Base-by-base conservation (phyloP, 352 stramenopile genomes). In the Globisporangium acanthophoron region DNA sequence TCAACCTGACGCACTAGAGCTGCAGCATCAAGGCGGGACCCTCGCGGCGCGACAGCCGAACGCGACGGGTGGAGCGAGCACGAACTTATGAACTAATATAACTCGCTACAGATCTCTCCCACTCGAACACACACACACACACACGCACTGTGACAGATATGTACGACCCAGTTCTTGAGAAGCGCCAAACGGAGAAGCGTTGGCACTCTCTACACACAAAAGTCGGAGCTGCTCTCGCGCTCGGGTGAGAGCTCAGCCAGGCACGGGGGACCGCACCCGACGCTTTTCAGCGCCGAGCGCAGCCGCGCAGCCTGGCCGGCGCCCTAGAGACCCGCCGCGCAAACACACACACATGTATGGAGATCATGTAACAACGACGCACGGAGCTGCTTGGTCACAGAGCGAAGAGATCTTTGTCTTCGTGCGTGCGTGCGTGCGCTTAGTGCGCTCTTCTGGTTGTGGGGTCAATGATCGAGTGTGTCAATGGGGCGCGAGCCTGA, bases 201-300 rank as follows among this genome's bases (percentile, higher is more conserved):
- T 74, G 71, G 65, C 72, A 62, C 76, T 80, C 80, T 90, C 80
- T 90, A 90, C 80, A 90, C 77, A 90, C 80, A 90, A 90, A 79
- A 62, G 65, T 70, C 74, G 47, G 47, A 53, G 58, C 67, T 74
- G 54, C 48, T 87, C 18, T 90, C 70, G 79, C 79, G 79, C 69
- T 62, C 60, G 46, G 65, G 56, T 51, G 63, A 58, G 24, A 51
- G 47, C 71, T 47, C 65, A 50, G 54, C 58, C 62, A 47, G 60
- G 63, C 58, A 64, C 49, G 55, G 60, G 52, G 66, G 44, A 64
- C 56, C 46, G 50, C 67, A 47, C 66, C 51, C 49, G 54, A 68
- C 68, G 61, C 71, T 61, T 64, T 66, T 58, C 56, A 67, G 63
- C 63, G 63, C 63, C 63, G 21, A 24, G 16, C 40, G 37, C 43